phyloP scores from a whole-genome alignment of 108 stramenopile species.

The Cylindrotheca fusiformis region DNA sequence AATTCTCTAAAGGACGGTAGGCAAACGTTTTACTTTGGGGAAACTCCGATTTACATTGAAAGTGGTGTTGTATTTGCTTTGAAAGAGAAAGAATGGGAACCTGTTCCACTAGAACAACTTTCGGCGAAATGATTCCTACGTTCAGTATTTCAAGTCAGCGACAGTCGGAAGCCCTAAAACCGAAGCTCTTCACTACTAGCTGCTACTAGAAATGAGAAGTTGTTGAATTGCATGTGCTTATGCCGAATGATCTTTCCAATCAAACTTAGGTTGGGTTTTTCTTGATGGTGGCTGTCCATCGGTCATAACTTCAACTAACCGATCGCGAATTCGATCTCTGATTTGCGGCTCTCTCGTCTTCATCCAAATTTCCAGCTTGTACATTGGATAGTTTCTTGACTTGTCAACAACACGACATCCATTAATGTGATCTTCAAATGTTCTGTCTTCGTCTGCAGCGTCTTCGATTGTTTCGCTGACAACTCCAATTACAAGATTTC shows the following conservation, averaged over 20 bases:
- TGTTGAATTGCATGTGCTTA: conserved; percentile 17
- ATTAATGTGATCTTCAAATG: conserved; percentile 63
- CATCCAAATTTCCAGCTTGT: conserved; percentile 85
- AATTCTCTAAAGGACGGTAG: conserved; percentile 72
- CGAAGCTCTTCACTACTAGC: too few species aligned
- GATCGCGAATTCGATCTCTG: conserved; percentile 54
- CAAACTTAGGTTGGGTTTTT: conserved; percentile 75
- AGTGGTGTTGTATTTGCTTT: conserved; percentile 62
- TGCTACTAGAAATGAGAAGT: too few species aligned
- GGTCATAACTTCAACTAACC: conserved; percentile 55
- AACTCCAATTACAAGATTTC: conserved; percentile 84
- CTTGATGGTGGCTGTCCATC: conserved; percentile 58
- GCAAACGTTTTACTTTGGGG: conserved; percentile 71
- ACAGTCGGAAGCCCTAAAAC: too few species aligned
- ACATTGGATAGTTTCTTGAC: conserved; percentile 69
- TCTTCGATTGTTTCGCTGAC: conserved; percentile 91
- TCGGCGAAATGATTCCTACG: too few species aligned
- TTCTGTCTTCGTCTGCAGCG: conserved; percentile 32
- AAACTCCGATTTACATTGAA: conserved; percentile 68
- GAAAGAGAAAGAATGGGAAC: conserved; percentile 43
- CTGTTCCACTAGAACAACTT: conserved; percentile 63
- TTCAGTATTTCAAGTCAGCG: too few species aligned
- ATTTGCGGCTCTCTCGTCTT: conserved; percentile 63
- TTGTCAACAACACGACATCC: conserved; percentile 92
- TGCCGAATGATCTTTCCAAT: conserved; percentile 81